These are phyloP conservation scores for Phaffia rhodozyma DNA, from an alignment of 1,284 basidiomycete genomes.

Conservation along the genomic window DNA sequence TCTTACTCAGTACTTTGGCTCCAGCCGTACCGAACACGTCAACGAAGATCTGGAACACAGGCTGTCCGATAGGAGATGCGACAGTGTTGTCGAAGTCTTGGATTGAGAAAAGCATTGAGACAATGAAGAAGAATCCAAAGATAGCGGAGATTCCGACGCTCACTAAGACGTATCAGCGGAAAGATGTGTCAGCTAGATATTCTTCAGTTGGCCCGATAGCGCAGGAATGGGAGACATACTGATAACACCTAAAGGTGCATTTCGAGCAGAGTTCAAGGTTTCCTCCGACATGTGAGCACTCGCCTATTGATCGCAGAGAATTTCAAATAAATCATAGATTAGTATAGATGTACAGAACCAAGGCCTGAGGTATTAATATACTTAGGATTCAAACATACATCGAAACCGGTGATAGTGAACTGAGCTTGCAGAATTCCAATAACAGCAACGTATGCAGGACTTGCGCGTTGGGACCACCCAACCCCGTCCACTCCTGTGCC, in stretches of 20 bases:
- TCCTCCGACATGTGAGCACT: slow-evolving; percentile 57
- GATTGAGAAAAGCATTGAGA: slow-evolving; percentile 60
- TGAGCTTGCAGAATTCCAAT: slow-evolving; percentile 60
- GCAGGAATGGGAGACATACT: slow-evolving; percentile 1
- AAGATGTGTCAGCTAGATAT: slow-evolving; percentile 43
- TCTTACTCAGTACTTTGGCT: slow-evolving; percentile 49
- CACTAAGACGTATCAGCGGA: slow-evolving; percentile 52
- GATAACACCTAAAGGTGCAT: slow-evolving; percentile 25
- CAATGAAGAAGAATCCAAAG: slow-evolving; percentile 49
- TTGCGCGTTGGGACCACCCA: slow-evolving; percentile 56
- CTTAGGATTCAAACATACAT: slow-evolving; percentile 29
- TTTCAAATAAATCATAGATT: neutral
- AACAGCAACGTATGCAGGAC: slow-evolving; percentile 53
- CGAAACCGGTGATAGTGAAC: slow-evolving; percentile 33
- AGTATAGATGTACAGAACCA: slow-evolving; percentile 39
- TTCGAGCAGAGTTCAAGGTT: slow-evolving; percentile 48
- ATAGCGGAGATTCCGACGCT: slow-evolving; percentile 63
- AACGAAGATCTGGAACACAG: slow-evolving; percentile 60
- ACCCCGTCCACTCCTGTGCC: slow-evolving; percentile 43
- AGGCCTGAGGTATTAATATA: slow-evolving; percentile 32
- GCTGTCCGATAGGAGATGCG: slow-evolving; percentile 46
- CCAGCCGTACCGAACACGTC: slow-evolving; percentile 59
- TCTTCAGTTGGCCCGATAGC: neutral
- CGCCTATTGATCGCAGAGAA: slow-evolving; percentile 15
- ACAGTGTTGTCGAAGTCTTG: slow-evolving; percentile 52